These are phyloP conservation scores for Omphalea diandra DNA, from an alignment of 441 rosid genomes.

Conservation along the genomic window DNA sequence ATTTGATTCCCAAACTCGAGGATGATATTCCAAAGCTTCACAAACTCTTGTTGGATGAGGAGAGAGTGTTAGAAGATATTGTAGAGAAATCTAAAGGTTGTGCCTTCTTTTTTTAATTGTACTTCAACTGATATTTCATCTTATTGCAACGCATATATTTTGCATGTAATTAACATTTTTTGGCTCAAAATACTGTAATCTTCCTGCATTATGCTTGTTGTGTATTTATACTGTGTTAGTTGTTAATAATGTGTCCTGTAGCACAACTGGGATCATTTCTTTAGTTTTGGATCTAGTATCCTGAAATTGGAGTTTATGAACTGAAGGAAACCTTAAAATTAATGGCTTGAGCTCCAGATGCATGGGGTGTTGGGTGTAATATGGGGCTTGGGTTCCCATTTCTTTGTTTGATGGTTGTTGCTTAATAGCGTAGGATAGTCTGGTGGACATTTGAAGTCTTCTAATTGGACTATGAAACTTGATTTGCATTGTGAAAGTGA, in stretches of 20 bases:
- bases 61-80: slow-evolving; percentile 67
- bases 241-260: not conserved
- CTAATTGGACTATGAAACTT: not conserved
- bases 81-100: slow-evolving; percentile 79
- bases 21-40: slow-evolving; percentile 73
- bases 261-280: not conserved
- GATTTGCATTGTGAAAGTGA: not conserved
- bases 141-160: not conserved
- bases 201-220: not conserved
- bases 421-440: not conserved
- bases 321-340: too few relatives aligned
- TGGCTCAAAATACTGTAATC: not conserved
- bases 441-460: not conserved
- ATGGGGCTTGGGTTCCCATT: not conserved
- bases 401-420: not conserved
- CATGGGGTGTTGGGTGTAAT: not conserved
- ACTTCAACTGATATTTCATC: not conserved
- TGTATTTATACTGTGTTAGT: too few relatives aligned
- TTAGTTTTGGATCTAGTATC: not conserved
- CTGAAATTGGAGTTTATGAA: too few relatives aligned
- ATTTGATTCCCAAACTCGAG: slow-evolving; percentile 77
- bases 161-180: not conserved
- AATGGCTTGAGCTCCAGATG: not conserved
- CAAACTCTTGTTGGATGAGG: slow-evolving; percentile 63
- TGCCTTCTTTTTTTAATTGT: slow-evolving; percentile 7